phyloP scores from a whole-genome alignment of 768 basidiomycete species.

The Galerina sulciceps region DNA sequence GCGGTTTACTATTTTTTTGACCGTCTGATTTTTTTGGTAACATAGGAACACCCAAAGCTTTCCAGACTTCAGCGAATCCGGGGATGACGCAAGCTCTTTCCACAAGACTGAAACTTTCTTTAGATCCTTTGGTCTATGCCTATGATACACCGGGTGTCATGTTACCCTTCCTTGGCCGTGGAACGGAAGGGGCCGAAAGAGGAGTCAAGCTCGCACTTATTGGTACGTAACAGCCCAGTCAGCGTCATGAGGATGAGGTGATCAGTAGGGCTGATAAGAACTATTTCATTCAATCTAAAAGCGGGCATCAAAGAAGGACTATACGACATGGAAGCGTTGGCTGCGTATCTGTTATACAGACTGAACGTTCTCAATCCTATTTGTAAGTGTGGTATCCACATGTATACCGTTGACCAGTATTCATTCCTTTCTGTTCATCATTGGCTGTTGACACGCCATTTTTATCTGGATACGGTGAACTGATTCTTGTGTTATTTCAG shows the following conservation, averaged over 20 bases:
- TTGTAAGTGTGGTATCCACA: constrained; percentile 47
- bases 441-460: neutral
- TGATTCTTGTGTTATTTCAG: constrained; percentile 38
- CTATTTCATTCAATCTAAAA: constrained; percentile 36
- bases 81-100: constrained; percentile 91
- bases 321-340: constrained; percentile 84
- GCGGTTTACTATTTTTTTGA: constrained; percentile 9
- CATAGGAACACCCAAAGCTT: constrained; percentile 82
- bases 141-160: constrained; percentile 97
- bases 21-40: constrained; percentile 5
- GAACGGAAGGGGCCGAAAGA: constrained; percentile 84
- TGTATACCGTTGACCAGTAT: neutral
- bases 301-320: constrained; percentile 94
- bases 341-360: constrained; percentile 85
- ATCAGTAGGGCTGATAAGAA: constrained; percentile 23
- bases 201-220: constrained; percentile 94
- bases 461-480: constrained; percentile 6
- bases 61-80: constrained; percentile 87
- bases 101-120: constrained; percentile 82
- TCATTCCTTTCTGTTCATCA: neutral
- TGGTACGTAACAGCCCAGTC: constrained; percentile 56
- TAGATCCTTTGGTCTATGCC: constrained; percentile 86
- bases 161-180: constrained; percentile 91
- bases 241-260: constrained; percentile 11
- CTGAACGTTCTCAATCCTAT: constrained; percentile 78